Percentiles rank a stretch among this genome's conserved stretches.
phyloP scores from a whole-genome alignment of 495 filamentous ascomycete genomes.

The Penicillium pancosmium region DNA sequence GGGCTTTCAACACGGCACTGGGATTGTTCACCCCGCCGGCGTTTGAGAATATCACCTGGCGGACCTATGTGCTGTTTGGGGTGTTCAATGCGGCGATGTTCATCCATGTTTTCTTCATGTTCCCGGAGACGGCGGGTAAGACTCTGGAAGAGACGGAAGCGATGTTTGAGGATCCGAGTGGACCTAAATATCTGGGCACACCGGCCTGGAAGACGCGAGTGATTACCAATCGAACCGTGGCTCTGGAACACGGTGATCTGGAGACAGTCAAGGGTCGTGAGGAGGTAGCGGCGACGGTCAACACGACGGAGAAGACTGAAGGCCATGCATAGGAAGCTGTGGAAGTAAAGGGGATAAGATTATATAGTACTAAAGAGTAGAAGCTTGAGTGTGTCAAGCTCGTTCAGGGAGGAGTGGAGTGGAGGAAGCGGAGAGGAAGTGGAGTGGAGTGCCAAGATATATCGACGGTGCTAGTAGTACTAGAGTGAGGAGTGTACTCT shows the following conservation, averaged over 20 bases:
- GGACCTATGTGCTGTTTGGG: slow-evolving; percentile 73
- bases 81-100: slow-evolving; percentile 69
- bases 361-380: no score
- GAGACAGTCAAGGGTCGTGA: slow-evolving; percentile 11
- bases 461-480: no score
- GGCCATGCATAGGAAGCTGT: not conserved
- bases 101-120: slow-evolving; percentile 72
- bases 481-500: no score
- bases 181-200: slow-evolving; percentile 64
- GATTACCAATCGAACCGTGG: slow-evolving; percentile 26
- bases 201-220: slow-evolving; percentile 67
- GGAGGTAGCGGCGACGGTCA: not conserved
- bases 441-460: no score
- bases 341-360: no score
- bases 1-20: slow-evolving; percentile 76
- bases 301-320: not conserved
- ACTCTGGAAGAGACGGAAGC: slow-evolving; percentile 72
- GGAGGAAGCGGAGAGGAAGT: no score
- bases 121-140: slow-evolving; percentile 79
- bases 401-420: no score
- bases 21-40: slow-evolving; percentile 72
- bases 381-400: no score
- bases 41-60: slow-evolving; percentile 71
- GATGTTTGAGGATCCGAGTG: slow-evolving; percentile 65
- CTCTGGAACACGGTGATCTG: slow-evolving; percentile 24